Evolutionary conservation across 768 basidiomycete genomes (phyloP), one percentile per base, ranked within the genome.

Genomic region (Strobilomyces dryophilus): DNA sequence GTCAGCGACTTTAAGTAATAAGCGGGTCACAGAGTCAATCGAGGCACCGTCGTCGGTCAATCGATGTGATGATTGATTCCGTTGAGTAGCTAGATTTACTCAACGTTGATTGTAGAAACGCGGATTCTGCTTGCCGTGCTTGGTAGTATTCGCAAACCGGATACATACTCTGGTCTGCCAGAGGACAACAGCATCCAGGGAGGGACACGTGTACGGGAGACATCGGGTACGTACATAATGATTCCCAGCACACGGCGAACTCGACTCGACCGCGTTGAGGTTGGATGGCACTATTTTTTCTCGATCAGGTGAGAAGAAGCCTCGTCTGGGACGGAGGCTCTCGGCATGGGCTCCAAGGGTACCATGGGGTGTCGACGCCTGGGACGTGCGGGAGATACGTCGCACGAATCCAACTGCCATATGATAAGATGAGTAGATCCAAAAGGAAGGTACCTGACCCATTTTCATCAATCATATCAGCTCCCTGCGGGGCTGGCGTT

Each of bases 21-120:
- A 44, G 12, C 32, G 36, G 17, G 21, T 6, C 53, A 63, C 34
- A 44, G n/a, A 40, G 29, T 32, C 24, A 6, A 21, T 21, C 18
- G 27, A n/a, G 27, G 17, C 52, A 63, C 61, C 51, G 64, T 62
- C 55, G 48, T 41, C 53, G 27, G 24, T 50, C 7, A 36, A 53
- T 35, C n/a, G 12, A 41, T 37, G 41, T 10, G 11, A 36, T 31
- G n/a, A 36, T n/a, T 11, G 41, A 43, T 24, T 51, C 32, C 5
- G 43, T 31, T 5, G 31, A 32, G 31, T 12, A 32, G 31, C 31
- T 32, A 32, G 11, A 32, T 9, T 32, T 32, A 24, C 24, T 24
- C 24, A 24, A 24, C 31, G 31, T 12, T n/a, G n/a, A n/a, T n/a
- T 32, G 31, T 32, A 32, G 31, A 32, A 32, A 24, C 24, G 24